Evolutionary conservation across 2,329 filamentous ascomycete species (phyloP).

Genomic region (Zalaria sp.): DNA sequence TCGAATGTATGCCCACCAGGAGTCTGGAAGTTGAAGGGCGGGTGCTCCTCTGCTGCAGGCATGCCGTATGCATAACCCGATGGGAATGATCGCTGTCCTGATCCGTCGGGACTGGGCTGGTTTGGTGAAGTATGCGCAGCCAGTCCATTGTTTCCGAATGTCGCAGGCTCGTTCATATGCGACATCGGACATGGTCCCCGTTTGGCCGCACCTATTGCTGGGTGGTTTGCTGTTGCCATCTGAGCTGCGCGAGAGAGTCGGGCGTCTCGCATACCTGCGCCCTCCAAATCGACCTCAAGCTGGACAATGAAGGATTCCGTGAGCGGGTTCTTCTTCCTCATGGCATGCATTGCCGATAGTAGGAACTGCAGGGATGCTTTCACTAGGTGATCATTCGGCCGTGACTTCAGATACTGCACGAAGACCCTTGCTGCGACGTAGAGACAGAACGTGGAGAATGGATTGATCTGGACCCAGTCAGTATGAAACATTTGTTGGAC

Average conservation of each 20-base stretch:
- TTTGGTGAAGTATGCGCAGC: slow-evolving; percentile 1
- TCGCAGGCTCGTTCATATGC: not conserved
- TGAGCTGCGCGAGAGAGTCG: slow-evolving; percentile 2
- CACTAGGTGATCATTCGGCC: slow-evolving; percentile 69
- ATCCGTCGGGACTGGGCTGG: not conserved
- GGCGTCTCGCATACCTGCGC: slow-evolving; percentile 40
- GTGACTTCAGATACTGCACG: slow-evolving; percentile 87
- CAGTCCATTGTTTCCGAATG: slow-evolving; percentile 4
- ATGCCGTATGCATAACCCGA: not conserved
- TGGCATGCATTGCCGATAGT: slow-evolving; percentile 74
- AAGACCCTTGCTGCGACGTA: slow-evolving; percentile 95
- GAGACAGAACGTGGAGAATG: slow-evolving; percentile 87
- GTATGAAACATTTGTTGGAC: not conserved
- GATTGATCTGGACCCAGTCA: slow-evolving; percentile 58
- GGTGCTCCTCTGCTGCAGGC: not conserved
- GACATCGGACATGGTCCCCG: not conserved
- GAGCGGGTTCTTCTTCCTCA: slow-evolving; percentile 77
- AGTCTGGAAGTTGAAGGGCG: not conserved
- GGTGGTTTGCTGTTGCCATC: not conserved
- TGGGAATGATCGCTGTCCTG: not conserved
- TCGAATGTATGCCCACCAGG: not conserved
- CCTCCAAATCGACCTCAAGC: slow-evolving; percentile 79
- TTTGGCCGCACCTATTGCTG: not conserved
- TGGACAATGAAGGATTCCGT: slow-evolving; percentile 93
- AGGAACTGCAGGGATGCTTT: slow-evolving; percentile 79